Percentiles rank a stretch among this genome's conserved stretches.
phyloP scores from a whole-genome alignment of 495 filamentous ascomycete species.

The Trichocladium uniseriatum region DNA sequence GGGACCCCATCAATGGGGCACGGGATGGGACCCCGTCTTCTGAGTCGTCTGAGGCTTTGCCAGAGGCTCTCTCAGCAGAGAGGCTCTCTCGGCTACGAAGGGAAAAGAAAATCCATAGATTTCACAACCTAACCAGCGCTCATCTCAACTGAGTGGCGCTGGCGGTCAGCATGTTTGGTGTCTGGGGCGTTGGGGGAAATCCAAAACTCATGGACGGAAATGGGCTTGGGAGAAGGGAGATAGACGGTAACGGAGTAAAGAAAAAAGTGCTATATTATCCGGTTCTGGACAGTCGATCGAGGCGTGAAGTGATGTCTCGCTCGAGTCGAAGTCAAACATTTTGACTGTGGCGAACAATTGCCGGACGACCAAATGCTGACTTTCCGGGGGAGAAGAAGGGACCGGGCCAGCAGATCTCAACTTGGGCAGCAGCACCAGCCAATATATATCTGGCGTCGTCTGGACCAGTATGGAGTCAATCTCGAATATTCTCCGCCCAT shows the following conservation, averaged over 20 bases:
- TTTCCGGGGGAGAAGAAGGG: too few species aligned
- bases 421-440: neutral
- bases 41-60: too few species aligned
- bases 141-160: neutral
- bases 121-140: conserved; percentile 5
- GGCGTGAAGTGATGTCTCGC: neutral
- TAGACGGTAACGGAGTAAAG: conserved; percentile 12
- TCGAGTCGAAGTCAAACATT: neutral
- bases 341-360: neutral
- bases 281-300: neutral
- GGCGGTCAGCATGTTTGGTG: conserved; percentile 15
- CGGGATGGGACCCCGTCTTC: conserved; percentile 6
- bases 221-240: conserved; percentile 5
- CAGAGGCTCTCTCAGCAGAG: too few species aligned
- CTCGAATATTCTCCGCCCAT: neutral
- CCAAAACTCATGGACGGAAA: conserved; percentile 9
- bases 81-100: too few species aligned
- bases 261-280: conserved; percentile 1
- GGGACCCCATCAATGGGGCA: conserved; percentile 33
- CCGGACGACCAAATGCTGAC: neutral
- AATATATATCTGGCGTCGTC: neutral
- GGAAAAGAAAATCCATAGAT: neutral
- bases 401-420: too few species aligned
- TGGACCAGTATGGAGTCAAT: too few species aligned
- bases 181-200: conserved; percentile 11